Percentiles rank a stretch among this genome's conserved stretches.
phyloP scores from a whole-genome alignment of 352 stramenopile genomes.

The Phytophthora podocarpi region DNA sequence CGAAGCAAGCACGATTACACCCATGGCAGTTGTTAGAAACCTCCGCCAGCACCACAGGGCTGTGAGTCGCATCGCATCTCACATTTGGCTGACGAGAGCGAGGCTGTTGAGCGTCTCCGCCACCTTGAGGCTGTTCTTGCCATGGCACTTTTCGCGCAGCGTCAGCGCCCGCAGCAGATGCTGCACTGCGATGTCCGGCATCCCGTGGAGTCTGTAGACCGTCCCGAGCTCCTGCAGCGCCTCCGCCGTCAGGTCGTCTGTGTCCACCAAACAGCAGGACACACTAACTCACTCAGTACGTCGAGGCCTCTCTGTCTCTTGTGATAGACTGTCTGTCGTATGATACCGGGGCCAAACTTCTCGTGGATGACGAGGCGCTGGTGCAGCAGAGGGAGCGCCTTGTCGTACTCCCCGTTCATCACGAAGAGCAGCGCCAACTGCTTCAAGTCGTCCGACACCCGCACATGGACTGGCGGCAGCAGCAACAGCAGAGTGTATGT shows the following conservation, averaged over 20 bases:
- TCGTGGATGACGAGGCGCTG: conserved; percentile 84
- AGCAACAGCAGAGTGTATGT: not conserved
- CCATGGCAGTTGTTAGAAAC: no score
- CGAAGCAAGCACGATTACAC: no score
- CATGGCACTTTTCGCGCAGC: conserved; percentile 53
- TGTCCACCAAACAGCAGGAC: no score
- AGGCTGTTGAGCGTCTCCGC: conserved; percentile 85
- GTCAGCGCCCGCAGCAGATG: conserved; percentile 62
- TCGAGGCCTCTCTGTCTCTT: no score
- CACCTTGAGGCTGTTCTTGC: conserved; percentile 65
- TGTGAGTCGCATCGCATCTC: no score
- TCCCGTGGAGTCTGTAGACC: conserved; percentile 64
- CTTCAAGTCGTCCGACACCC: conserved; percentile 66
- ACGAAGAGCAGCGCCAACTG: conserved; percentile 72
- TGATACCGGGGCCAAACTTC: conserved; percentile 68
- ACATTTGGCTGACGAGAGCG: conserved; percentile 57
- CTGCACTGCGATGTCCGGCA: conserved; percentile 56
- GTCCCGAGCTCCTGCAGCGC: conserved; percentile 70
- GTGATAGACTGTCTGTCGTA: no score
- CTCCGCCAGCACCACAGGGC: no score
- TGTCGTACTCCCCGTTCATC: conserved; percentile 70
- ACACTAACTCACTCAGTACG: no score
- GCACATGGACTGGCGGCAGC: conserved; percentile 47
- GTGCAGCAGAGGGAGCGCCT: conserved; percentile 73
- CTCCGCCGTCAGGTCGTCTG: conserved; percentile 66